Conservation (phyloP, 2,329 filamentous ascomycete species). For the Fusarium burgessii region DNA sequence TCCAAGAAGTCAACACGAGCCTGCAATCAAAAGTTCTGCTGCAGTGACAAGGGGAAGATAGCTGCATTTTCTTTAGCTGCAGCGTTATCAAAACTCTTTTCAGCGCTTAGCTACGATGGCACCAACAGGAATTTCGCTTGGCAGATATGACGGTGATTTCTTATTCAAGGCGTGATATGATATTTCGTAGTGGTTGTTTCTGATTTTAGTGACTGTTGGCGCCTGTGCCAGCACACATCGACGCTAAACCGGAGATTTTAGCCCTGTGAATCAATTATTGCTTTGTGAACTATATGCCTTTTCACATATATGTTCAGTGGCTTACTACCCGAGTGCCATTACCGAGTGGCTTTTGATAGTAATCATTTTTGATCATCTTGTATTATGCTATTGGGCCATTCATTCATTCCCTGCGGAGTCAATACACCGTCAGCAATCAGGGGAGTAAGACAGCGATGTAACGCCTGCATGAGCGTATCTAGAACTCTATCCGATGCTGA, state of each 20-base stretch:
- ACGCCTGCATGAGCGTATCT: conserved; percentile 8
- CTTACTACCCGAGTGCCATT: neutral
- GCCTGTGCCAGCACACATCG: neutral
- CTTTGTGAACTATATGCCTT: neutral
- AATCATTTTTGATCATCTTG: neutral
- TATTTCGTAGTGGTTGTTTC: neutral
- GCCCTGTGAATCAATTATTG: neutral
- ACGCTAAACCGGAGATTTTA: conserved; percentile 5
- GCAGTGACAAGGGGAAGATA: neutral
- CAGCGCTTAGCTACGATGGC: neutral
- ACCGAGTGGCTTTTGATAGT: neutral
- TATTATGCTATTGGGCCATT: neutral
- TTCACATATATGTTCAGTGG: neutral
- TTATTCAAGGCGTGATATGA: neutral
- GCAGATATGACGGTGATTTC: neutral
- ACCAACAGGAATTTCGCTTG: neutral
- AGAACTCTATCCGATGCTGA: conserved; percentile 1
- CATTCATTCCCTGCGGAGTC: neutral
- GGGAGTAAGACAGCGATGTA: neutral
- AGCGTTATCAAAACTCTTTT: conserved; percentile 8
- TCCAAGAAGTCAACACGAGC: conserved; percentile 18
- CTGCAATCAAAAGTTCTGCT: conserved; percentile 31
- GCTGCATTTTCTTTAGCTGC: conserved; percentile 7
- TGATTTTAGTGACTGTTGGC: neutral
- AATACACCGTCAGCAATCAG: neutral